Conservation (phyloP, 2,329 filamentous ascomycete genomes). For the Cladosporium cucumerinum region DNA sequence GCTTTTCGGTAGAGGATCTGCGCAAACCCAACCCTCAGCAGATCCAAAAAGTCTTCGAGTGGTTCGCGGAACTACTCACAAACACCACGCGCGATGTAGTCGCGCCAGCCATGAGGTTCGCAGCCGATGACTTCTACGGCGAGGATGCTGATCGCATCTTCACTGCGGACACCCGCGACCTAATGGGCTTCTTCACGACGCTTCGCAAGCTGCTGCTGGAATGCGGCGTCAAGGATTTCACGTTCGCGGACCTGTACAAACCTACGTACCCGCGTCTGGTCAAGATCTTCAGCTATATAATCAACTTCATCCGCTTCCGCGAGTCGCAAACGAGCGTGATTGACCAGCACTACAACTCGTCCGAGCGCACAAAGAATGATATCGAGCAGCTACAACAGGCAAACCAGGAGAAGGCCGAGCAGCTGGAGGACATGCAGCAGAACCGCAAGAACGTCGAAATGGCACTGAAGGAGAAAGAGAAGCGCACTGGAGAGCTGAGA, state of each 20-base stretch:
- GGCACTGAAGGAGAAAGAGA: constrained; percentile 78
- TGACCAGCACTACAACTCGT: constrained; percentile 89
- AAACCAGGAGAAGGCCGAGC: constrained; percentile 81
- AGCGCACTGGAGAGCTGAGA: constrained; percentile 83
- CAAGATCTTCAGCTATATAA: constrained; percentile 95
- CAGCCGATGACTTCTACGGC: constrained; percentile 80
- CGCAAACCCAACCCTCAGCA: constrained; percentile 92
- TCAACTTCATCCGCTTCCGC: constrained; percentile 97
- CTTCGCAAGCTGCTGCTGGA: constrained; percentile 73
- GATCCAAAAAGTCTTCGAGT: constrained; percentile 97
- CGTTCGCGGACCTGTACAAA: constrained; percentile 85
- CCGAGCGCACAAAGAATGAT: constrained; percentile 77
- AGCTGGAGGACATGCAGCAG: constrained; percentile 74
- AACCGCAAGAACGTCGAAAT: constrained; percentile 78
- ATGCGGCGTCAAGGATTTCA: constrained; percentile 91
- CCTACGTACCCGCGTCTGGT: constrained; percentile 86
- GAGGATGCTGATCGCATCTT: constrained; percentile 75
- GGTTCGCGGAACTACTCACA: constrained; percentile 90
- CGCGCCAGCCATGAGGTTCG: constrained; percentile 90
- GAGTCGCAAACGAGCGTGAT: constrained; percentile 87
- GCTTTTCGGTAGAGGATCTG: constrained; percentile 79
- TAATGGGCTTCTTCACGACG: constrained; percentile 93
- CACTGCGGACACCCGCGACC: constrained; percentile 80
- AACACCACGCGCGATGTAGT: constrained; percentile 91
- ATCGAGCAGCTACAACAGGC: constrained; percentile 83